These are phyloP conservation scores for Collybiopsis confluens DNA, from an alignment of 768 basidiomycete species.

Conservation along the genomic window DNA sequence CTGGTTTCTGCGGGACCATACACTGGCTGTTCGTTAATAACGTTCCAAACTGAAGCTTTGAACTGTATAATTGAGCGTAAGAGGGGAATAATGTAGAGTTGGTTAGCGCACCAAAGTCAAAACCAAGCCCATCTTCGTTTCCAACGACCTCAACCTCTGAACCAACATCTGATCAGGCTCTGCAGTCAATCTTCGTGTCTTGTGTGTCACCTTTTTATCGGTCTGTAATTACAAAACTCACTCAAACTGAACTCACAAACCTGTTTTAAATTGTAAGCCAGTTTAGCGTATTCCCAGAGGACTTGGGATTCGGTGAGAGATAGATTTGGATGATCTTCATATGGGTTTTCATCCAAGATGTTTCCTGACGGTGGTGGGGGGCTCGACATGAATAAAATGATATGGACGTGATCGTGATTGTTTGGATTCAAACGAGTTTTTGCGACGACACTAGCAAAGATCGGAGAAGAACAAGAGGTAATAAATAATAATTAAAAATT, in stretches of 20 bases:
- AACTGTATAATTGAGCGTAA: conserved; percentile 46
- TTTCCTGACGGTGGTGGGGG: conserved; percentile 13
- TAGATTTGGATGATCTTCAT: conserved; percentile 64
- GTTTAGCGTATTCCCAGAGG: conserved; percentile 90
- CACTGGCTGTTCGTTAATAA: conserved; percentile 73
- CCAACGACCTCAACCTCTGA: conserved; percentile 70
- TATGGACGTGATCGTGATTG: too few species aligned
- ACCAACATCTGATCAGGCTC: conserved; percentile 78
- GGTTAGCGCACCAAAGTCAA: conserved; percentile 70
- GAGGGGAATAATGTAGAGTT: not conserved
- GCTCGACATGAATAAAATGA: conserved; percentile 6
- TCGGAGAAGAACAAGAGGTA: too few species aligned
- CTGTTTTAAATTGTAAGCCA: conserved; percentile 74
- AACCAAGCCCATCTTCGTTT: conserved; percentile 94
- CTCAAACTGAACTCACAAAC: conserved; percentile 36
- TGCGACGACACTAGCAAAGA: too few species aligned
- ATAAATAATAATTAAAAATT: too few species aligned
- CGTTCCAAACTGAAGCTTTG: conserved; percentile 95
- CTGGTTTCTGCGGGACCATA: conserved; percentile 14
- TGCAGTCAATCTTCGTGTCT: conserved; percentile 67
- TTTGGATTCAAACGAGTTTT: too few species aligned
- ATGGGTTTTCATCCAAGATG: conserved; percentile 63
- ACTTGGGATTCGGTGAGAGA: conserved; percentile 71
- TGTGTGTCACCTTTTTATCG: conserved; percentile 50
- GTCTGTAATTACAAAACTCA: not conserved